Conservation (phyloP, 192 early-diverging fungal genomes). For the Mortierella alpina region DNA sequence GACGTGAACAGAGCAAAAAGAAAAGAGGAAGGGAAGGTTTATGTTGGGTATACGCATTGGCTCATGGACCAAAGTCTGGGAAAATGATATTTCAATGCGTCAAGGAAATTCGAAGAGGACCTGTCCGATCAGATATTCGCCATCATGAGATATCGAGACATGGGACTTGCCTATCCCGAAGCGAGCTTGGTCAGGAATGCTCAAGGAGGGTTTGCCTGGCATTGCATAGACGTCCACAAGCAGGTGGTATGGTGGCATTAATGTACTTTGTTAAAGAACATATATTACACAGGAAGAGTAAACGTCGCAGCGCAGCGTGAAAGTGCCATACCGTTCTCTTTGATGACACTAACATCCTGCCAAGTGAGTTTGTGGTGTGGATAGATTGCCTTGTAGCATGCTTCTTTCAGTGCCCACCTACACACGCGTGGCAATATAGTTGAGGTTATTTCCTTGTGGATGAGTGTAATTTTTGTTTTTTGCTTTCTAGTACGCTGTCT, state of each 20-base stretch:
- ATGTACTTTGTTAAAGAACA: not conserved
- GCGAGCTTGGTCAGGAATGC: conserved; percentile 42
- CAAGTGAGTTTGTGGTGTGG: conserved; percentile 66
- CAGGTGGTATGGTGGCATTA: not conserved
- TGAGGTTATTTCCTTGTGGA: not conserved
- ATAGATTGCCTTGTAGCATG: conserved; percentile 77
- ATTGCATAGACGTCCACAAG: conserved; percentile 4
- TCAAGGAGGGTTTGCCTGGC: conserved; percentile 60
- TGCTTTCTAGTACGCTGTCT: too few species aligned
- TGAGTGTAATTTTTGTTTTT: too few species aligned
- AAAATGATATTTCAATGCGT: too few species aligned
- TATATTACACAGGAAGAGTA: too few species aligned
- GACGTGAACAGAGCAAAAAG: too few species aligned
- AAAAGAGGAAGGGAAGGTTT: not conserved
- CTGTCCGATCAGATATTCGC: conserved; percentile 76
- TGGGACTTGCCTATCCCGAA: conserved; percentile 58
- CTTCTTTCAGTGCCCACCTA: conserved; percentile 82
- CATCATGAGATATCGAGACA: conserved; percentile 81
- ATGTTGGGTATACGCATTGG: not conserved
- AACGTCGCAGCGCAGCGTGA: too few species aligned
- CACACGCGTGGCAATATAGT: not conserved
- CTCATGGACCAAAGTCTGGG: not conserved
- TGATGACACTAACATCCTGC: conserved; percentile 71
- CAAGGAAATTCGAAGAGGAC: conserved; percentile 67
- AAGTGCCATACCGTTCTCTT: conserved; percentile 56